Evolutionary conservation across 805 yeast species (phyloP).

Genomic region (Naumovozyma dairenensis): DNA sequence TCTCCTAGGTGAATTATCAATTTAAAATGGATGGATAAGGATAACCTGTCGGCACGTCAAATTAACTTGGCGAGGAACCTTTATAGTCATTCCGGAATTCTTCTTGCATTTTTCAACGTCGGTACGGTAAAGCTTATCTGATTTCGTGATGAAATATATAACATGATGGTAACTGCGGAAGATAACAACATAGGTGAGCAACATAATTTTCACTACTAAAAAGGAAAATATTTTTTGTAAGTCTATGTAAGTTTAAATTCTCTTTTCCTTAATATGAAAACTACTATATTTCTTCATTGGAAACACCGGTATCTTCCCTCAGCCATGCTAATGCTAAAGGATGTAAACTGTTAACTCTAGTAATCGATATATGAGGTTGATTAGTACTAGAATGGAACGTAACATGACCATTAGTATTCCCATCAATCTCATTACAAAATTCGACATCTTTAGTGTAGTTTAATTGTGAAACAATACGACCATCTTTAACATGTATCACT

Average conservation of each 20-base stretch:
- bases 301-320: constrained; percentile 10
- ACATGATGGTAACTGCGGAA: no score
- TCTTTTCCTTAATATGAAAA: no score
- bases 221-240: not conserved
- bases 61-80: no score
- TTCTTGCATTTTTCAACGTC: no score
- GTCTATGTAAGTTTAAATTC: not conserved
- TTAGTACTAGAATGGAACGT: constrained; percentile 3
- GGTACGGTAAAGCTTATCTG: no score
- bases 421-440: constrained; percentile 18
- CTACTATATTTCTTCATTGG: constrained; percentile 1
- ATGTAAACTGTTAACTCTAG: constrained; percentile 44
- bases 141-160: no score
- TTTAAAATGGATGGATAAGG: no score
- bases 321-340: constrained; percentile 71
- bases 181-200: no score
- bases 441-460: constrained; percentile 28
- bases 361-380: constrained; percentile 11
- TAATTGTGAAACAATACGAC: constrained; percentile 36
- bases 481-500: constrained; percentile 67
- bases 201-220: no score
- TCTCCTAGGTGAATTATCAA: no score
- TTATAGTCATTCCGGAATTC: no score
- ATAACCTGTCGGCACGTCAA: no score
- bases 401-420: constrained; percentile 17